Base-by-base conservation (phyloP, 352 stramenopile genomes). In the Pythium sp. region DNA sequence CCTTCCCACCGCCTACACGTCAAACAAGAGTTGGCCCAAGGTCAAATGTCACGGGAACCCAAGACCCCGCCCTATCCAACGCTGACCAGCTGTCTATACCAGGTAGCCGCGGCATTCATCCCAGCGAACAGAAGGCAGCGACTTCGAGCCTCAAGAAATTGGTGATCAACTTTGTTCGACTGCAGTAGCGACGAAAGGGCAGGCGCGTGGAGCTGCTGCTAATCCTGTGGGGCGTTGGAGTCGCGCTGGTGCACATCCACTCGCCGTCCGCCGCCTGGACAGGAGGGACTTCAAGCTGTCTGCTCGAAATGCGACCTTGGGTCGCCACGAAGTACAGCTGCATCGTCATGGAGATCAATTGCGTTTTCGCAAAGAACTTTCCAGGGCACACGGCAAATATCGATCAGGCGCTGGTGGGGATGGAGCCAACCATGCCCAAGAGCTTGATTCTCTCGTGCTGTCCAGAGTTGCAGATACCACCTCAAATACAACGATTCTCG, bases 361-460 rank as follows among this genome's bases (percentile, higher is more conserved):
- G 43, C 43, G 59, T 34, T 9, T 60, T 58, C 20, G 14, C 26
- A 0, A 30, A 28, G 28, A 55, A 56, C 20, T 36, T 58, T n/a
- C 11, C 38, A 20, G 41, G 59, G 3, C 59, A 46, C 43, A 9
- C 18, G 5, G 20, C 3, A 5, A 43, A 65, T 20, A 26, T 65
- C 41, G 28, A 28, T 28, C 26, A n/a, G 9, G 18, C 43, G 5
- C 20, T 65, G 18, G 59, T 18, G 20, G 20, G 59, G 4, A 11
- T 65, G 43, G 59, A 65, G 26, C 43, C 26, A 0, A 5, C 18
- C 18, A 26, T 32, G 26, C 18, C 58, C 28, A 65, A 57, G 59
- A 65, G 20, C 28, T 30, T 65, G 15, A 65, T 65, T 43, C 54
- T 65, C 28, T 65, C 59, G 59, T 57, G 59, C 59, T 65, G 43